phyloP scores from a whole-genome alignment of 225 moss, liverwort and hornwort species.

The Pleurozium schreberi region DNA sequence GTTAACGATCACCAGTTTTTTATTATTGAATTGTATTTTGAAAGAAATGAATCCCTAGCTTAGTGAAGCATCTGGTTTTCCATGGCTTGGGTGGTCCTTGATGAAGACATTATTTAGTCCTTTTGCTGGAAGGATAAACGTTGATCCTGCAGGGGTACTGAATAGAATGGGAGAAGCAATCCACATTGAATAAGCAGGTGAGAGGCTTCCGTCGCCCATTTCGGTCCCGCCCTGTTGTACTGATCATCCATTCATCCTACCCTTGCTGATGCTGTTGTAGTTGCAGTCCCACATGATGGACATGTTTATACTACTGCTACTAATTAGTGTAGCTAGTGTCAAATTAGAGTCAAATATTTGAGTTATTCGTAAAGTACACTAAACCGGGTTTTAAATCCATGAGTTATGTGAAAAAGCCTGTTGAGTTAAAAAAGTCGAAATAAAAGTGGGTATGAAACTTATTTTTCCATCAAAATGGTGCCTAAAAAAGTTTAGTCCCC shows the following conservation, averaged over 20 bases:
- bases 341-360: background rate
- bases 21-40: background rate
- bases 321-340: background rate
- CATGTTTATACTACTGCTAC: background rate
- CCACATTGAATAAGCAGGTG: constrained; percentile 9
- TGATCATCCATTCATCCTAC: background rate
- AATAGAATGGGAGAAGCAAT: background rate
- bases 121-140: background rate
- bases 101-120: background rate
- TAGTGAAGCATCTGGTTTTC: background rate
- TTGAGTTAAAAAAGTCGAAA: too few species aligned
- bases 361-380: too few species aligned
- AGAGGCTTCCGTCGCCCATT: background rate
- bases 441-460: too few species aligned
- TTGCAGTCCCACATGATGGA: background rate
- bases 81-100: background rate
- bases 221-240: background rate
- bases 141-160: background rate
- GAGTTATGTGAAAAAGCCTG: too few species aligned
- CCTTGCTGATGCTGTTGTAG: background rate
- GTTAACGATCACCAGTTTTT: background rate
- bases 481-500: too few species aligned
- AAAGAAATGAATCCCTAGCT: background rate
- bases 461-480: too few species aligned
- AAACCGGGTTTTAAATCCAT: too few species aligned